Conservation (phyloP, 768 basidiomycete species). For the Agrocybe chaxingu region DNA sequence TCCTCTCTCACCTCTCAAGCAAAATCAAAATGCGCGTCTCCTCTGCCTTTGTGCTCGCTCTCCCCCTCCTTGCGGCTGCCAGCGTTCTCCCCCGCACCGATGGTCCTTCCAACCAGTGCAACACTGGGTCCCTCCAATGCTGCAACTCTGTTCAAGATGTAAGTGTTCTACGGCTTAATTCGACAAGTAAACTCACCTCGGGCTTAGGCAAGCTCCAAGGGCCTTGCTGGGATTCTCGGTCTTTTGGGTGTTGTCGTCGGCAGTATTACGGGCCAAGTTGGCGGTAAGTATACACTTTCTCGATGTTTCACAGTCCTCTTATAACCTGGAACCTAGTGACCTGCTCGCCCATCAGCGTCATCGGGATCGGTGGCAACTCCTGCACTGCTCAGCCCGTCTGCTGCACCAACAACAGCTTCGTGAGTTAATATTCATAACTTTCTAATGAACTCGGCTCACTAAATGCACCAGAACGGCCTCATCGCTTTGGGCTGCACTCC, state of each 20-base stretch:
- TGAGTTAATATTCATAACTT: conserved; percentile 1
- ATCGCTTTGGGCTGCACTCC: conserved; percentile 28
- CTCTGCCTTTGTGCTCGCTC: conserved; percentile 21
- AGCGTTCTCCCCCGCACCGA: conserved; percentile 19
- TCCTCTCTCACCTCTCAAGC: not conserved
- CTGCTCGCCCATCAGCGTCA: conserved; percentile 28
- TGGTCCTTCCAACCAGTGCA: conserved; percentile 20
- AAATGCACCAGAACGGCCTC: conserved; percentile 19
- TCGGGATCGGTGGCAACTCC: conserved; percentile 20
- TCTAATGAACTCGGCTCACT: not conserved
- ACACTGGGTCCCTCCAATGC: conserved; percentile 27
- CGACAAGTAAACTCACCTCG: not conserved
- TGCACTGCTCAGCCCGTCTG: conserved; percentile 27
- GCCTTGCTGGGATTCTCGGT: conserved; percentile 10
- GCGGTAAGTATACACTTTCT: conserved; percentile 6
- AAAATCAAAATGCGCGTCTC: conserved; percentile 23
- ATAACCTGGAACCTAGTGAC: conserved; percentile 13
- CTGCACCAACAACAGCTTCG: conserved; percentile 26
- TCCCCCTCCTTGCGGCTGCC: conserved; percentile 25
- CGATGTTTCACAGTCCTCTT: conserved; percentile 5
- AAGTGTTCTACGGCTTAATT: conserved; percentile 1
- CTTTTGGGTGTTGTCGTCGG: conserved; percentile 23
- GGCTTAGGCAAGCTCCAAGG: too few species aligned
- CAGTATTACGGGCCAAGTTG: conserved; percentile 14
- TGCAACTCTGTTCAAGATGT: conserved; percentile 21